Conservation (phyloP, 192 early-diverging fungal species). For the Coemansia sp. region DNA sequence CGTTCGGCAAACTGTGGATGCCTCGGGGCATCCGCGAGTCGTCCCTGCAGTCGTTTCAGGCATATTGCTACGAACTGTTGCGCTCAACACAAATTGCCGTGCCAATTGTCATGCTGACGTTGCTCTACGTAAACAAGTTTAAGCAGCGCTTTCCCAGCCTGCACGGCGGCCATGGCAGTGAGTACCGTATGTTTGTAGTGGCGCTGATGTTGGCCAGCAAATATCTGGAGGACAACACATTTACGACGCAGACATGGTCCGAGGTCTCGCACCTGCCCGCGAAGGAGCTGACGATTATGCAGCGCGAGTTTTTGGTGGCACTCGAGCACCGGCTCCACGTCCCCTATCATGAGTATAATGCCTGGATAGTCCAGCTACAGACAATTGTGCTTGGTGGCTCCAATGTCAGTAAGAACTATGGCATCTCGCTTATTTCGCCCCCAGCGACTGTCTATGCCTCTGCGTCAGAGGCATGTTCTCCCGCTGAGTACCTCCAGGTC, state of each 20-base stretch:
- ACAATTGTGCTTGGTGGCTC: slow-evolving; percentile 33
- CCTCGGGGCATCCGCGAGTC: slow-evolving; percentile 32
- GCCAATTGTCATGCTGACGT: slow-evolving; percentile 55
- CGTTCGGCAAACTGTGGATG: slow-evolving; percentile 51
- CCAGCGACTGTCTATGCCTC: slow-evolving; percentile 10
- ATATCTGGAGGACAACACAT: slow-evolving; percentile 88
- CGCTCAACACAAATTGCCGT: slow-evolving; percentile 54
- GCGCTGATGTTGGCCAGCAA: slow-evolving; percentile 87
- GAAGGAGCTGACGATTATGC: slow-evolving; percentile 82
- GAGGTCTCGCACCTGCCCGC: slow-evolving; percentile 81
- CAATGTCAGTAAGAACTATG: slow-evolving; percentile 10
- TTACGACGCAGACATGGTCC: slow-evolving; percentile 88
- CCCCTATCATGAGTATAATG: slow-evolving; percentile 66
- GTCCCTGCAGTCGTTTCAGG: slow-evolving; percentile 42
- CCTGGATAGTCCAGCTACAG: slow-evolving; percentile 63
- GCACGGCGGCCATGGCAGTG: slow-evolving; percentile 64
- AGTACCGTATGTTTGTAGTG: slow-evolving; percentile 83
- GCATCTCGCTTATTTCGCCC: slow-evolving; percentile 14
- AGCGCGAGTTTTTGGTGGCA: slow-evolving; percentile 82
- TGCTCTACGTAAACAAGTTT: slow-evolving; percentile 51
- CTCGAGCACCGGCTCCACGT: slow-evolving; percentile 78
- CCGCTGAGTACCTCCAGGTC: slow-evolving; percentile 41
- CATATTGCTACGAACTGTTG: slow-evolving; percentile 54
- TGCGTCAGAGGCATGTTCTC: slow-evolving; percentile 14
- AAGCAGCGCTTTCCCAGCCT: slow-evolving; percentile 41